Conservation (phyloP, 371 early-diverging fungal species). For the Rozella allomycis region DNA sequence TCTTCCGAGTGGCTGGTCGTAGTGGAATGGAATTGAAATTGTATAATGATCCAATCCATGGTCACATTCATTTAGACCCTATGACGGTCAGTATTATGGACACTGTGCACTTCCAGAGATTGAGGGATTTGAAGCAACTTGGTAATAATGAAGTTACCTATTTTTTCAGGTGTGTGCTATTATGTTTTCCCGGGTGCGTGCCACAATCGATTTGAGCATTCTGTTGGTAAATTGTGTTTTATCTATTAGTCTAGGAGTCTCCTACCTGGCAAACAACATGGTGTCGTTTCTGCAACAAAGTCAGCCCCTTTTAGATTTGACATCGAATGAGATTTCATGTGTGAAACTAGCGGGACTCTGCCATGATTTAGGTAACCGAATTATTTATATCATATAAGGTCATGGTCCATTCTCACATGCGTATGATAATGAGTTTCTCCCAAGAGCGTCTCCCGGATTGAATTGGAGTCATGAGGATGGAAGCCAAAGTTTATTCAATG, state of each 20-base stretch:
- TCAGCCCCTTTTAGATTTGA: slow-evolving; percentile 64
- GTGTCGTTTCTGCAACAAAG: slow-evolving; percentile 38
- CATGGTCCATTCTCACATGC: slow-evolving; percentile 85
- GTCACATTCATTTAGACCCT: slow-evolving; percentile 49
- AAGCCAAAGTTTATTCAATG: slow-evolving; percentile 68
- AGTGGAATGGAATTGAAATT: no score
- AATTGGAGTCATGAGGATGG: slow-evolving; percentile 75
- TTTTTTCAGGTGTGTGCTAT: no score
- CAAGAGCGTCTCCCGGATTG: slow-evolving; percentile 31
- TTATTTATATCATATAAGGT: not conserved
- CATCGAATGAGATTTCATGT: slow-evolving; percentile 51
- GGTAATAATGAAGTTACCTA: slow-evolving; percentile 36
- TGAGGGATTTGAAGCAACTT: slow-evolving; percentile 63
- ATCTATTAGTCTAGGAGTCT: slow-evolving; percentile 15
- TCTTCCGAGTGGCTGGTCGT: no score
- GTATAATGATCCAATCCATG: slow-evolving; percentile 50
- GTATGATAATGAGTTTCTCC: slow-evolving; percentile 73
- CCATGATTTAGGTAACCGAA: slow-evolving; percentile 63
- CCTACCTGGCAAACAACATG: slow-evolving; percentile 52
- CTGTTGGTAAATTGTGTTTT: slow-evolving; percentile 33
- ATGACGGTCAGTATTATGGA: slow-evolving; percentile 55
- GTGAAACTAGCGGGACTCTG: slow-evolving; percentile 77
- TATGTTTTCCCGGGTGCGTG: slow-evolving; percentile 81
- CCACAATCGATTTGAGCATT: slow-evolving; percentile 75
- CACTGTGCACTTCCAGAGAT: slow-evolving; percentile 70